Conservation (phyloP, 2,329 filamentous ascomycete species). For the Colletotrichum australisinense region DNA sequence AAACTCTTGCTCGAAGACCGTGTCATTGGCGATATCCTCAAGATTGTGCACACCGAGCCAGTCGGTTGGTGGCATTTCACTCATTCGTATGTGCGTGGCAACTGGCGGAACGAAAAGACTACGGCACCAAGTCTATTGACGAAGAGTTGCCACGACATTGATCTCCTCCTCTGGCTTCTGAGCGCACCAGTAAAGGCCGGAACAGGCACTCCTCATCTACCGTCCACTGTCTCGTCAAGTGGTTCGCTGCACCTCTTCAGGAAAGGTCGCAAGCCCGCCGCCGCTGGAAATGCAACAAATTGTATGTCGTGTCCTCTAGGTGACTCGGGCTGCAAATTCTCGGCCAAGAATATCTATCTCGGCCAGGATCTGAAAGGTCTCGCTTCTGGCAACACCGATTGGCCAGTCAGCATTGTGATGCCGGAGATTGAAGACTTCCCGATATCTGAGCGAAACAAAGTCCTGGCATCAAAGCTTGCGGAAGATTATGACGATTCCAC, state of each 20-base stretch:
- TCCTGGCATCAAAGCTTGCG: slow-evolving; percentile 55
- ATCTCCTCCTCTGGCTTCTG: slow-evolving; percentile 91
- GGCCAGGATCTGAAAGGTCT: slow-evolving; percentile 72
- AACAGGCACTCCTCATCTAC: slow-evolving; percentile 72
- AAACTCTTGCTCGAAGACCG: slow-evolving; percentile 80
- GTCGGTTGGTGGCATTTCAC: slow-evolving; percentile 97
- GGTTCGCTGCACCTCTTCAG: slow-evolving; percentile 85
- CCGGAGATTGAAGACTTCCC: slow-evolving; percentile 89
- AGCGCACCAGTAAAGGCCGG: slow-evolving; percentile 73
- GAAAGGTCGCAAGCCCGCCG: slow-evolving; percentile 77
- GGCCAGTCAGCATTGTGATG: slow-evolving; percentile 91
- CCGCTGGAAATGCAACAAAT: slow-evolving; percentile 83
- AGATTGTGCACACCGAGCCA: slow-evolving; percentile 91
- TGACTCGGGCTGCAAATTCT: slow-evolving; percentile 84
- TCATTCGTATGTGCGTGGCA: slow-evolving; percentile 91
- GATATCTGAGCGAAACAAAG: slow-evolving; percentile 50
- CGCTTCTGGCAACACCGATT: slow-evolving; percentile 73
- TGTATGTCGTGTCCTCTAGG: slow-evolving; percentile 81
- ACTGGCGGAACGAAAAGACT: slow-evolving; percentile 86
- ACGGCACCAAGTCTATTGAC: slow-evolving; percentile 88
- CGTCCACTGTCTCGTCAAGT: slow-evolving; percentile 78
- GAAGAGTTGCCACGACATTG: slow-evolving; percentile 97
- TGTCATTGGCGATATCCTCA: slow-evolving; percentile 85
- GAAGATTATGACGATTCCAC: slow-evolving; percentile 66
- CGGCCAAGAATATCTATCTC: slow-evolving; percentile 84